A percentile compares a stretch with the other conserved stretches of the same genome.
phyloP scores from a whole-genome alignment of 805 yeast genomes.

The Candida pseudofarinosa region DNA sequence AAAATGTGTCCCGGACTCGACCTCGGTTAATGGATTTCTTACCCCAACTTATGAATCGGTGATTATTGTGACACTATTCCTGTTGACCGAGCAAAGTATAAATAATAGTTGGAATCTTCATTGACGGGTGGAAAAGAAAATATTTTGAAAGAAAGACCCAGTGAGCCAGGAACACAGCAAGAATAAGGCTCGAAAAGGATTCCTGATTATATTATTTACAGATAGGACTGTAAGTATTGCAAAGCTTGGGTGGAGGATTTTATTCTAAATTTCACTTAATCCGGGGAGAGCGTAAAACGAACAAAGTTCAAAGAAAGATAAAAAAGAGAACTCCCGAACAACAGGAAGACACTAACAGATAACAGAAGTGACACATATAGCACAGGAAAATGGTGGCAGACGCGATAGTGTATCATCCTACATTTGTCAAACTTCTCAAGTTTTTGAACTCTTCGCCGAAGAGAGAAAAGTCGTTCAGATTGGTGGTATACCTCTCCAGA shows the following conservation, averaged over 20 bases:
- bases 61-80: neutral
- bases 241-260: too few relatives aligned
- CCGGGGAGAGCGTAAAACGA: too few relatives aligned
- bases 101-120: constrained; percentile 1
- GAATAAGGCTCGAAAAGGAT: neutral
- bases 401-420: constrained; percentile 69
- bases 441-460: constrained; percentile 67
- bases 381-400: constrained; percentile 55
- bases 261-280: neutral
- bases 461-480: constrained; percentile 75
- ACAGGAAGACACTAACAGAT: too few relatives aligned
- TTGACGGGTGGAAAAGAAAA: neutral
- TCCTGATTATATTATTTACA: neutral
- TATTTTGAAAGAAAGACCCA: neutral
- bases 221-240: neutral
- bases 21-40: constrained; percentile 1
- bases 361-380: too few relatives aligned
- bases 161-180: neutral
- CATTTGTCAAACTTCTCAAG: constrained; percentile 54
- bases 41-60: constrained; percentile 1
- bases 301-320: too few relatives aligned
- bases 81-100: constrained; percentile 2
- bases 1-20: neutral
- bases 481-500: constrained; percentile 75
- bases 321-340: too few relatives aligned